Base-by-base conservation (phyloP, 441 rosid genomes). In the Viola pubescens region DNA sequence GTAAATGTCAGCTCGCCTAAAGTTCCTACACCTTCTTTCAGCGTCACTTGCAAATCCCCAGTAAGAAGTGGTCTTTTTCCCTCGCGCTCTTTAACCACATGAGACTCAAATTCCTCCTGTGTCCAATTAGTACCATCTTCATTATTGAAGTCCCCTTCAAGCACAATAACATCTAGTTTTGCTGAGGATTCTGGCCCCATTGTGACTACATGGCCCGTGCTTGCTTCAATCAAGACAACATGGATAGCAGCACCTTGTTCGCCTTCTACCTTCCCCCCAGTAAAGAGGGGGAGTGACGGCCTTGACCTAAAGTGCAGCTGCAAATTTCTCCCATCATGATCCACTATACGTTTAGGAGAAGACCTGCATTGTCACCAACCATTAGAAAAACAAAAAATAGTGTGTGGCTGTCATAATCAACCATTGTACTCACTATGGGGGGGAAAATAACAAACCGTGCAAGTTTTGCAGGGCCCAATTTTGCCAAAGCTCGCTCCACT, bases 261-360 rank as follows among this genome's bases (percentile, higher is more conserved):
- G 8, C 95, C 97, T 75, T 90, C 95, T 26, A 90, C 85, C 78
- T 82, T 90, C 42, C 92, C 95, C 61, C 95, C 97, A 0, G 97
- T 89, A 67, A 87, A 89, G 65, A 87, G 82, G 44, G 95, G 92
- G 67, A 87, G 91, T 49, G 95, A 85, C 69, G 87, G 50, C 70
- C 81, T 84, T 54, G 97, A 76, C 78, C 76, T 78, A 71, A 90
- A 87, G 19, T 73, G 82, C 55, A 90, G 71, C 82, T 84, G 95
- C 77, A 90, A 67, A 69, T 82, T 84, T 74, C 90, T 73, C 49
- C 95, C 97, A 76, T 74, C 84, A 0, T 80, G 73, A 39, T 89
- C 95, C 72, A 82, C 81, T n/a, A 89, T 83, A 48, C 81, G 62
- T 77, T 80, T 87, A 3, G 90, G 95, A 14, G 92, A 85, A 52